Conservation (phyloP, 2,329 filamentous ascomycete genomes). For the Phyllosticta citriasiana region DNA sequence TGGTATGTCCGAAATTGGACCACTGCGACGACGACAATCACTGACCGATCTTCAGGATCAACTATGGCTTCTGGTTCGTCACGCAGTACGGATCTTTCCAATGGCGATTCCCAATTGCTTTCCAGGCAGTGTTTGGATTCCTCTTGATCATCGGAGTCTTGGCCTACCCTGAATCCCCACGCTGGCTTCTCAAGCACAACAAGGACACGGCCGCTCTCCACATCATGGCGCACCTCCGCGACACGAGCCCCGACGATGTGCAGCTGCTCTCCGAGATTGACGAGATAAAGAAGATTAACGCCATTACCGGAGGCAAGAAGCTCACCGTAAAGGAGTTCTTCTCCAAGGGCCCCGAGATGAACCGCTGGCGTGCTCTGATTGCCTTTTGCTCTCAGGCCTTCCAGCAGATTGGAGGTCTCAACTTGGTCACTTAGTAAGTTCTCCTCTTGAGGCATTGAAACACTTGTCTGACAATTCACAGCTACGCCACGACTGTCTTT, state of each 20-base stretch:
- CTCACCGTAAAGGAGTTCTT: conserved; percentile 42
- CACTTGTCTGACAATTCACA: background rate
- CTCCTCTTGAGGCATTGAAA: background rate
- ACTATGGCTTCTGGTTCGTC: conserved; percentile 32
- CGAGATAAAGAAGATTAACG: conserved; percentile 47
- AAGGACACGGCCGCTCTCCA: conserved; percentile 38
- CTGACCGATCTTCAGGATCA: conserved; percentile 20
- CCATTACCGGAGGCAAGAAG: conserved; percentile 27
- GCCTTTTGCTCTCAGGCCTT: conserved; percentile 51
- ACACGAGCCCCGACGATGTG: conserved; percentile 38
- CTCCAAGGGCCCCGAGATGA: conserved; percentile 52
- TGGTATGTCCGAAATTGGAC: conserved; percentile 19
- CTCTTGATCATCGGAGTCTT: conserved; percentile 34
- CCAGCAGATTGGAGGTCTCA: conserved; percentile 51
- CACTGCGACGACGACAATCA: background rate
- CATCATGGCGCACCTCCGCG: conserved; percentile 40
- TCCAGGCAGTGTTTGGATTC: conserved; percentile 40
- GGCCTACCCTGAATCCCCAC: conserved; percentile 20
- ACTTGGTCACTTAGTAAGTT: conserved; percentile 11
- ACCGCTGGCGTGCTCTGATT: conserved; percentile 52
- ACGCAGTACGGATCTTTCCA: conserved; percentile 29
- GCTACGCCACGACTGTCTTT: conserved; percentile 9
- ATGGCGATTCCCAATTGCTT: conserved; percentile 44
- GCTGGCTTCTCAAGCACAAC: conserved; percentile 25
- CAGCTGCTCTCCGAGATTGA: conserved; percentile 50